These are phyloP conservation scores for Globisporangium spinosum DNA, from an alignment of 352 stramenopile genomes.

Conservation along the genomic window DNA sequence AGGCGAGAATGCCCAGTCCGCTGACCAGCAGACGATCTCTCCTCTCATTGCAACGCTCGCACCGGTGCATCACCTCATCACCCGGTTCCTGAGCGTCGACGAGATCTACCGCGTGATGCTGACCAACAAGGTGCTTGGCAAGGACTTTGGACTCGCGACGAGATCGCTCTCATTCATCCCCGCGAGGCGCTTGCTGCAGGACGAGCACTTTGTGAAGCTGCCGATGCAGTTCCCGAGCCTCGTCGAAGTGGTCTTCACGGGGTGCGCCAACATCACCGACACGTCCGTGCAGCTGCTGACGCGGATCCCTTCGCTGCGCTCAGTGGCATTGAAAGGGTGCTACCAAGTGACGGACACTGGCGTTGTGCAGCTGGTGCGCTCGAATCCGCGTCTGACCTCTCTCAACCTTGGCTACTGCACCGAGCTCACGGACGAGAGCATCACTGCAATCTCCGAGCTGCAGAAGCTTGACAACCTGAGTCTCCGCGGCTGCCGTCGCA, in stretches of 20 bases:
- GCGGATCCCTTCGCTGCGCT: constrained; percentile 32
- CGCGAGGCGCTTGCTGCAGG: constrained; percentile 35
- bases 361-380: constrained; percentile 16
- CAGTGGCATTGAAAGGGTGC: constrained; percentile 63
- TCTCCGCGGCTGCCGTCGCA: constrained; percentile 55
- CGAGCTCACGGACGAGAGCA: constrained; percentile 56
- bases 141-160: constrained; percentile 42
- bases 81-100: constrained; percentile 37
- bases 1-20: neutral
- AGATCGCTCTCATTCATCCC: constrained; percentile 56
- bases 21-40: neutral
- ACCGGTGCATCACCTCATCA: constrained; percentile 45
- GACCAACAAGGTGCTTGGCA: constrained; percentile 38
- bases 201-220: constrained; percentile 41
- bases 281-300: constrained; percentile 36
- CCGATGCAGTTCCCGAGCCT: constrained; percentile 47
- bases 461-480: constrained; percentile 47
- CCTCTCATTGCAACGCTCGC: constrained; percentile 20
- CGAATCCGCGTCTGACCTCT: constrained; percentile 38
- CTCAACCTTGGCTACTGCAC: constrained; percentile 81
- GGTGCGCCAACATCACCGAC: constrained; percentile 59
- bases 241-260: constrained; percentile 53
- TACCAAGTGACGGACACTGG: constrained; percentile 51
- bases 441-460: constrained; percentile 43
- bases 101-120: constrained; percentile 55